Evolutionary conservation across 345 rosid species (phyloP), one percentile per base, ranked within the genome.

Genomic region (Salix dunnii): DNA sequence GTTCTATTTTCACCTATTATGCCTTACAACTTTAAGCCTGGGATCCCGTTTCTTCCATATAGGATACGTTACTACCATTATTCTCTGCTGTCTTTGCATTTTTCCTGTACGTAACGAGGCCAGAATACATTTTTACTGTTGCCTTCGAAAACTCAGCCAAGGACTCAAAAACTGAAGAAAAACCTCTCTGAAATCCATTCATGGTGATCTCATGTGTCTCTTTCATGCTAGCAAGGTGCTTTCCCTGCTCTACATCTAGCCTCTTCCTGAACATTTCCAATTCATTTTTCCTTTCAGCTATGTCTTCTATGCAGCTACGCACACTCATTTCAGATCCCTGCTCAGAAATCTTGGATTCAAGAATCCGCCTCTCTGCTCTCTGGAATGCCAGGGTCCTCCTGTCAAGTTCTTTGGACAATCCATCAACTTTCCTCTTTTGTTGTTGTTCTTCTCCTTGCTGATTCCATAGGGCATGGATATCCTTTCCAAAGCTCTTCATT

Each of bases 401-500:
- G 8, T 83, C 85, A 31, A 74, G 79, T 63, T 85, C 82, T 62
- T 79, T 82, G 17, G 77, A 72, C 8, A 87, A 72, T n/a, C 65
- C 74, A 63, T 84, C 84, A 14, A 82, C 82, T 49, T 87, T 85
- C 70, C 87, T 84, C 85, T 82, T 85, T 35, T 77, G 87, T 6
- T 87, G 78, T 33, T 80, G 83, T 77, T 87, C 88, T 36, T 82
- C 77, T 21, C 88, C 83, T 58, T 87, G 88, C 61, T 85, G 87
- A 73, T 48, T 66, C 84, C 79, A 80, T 61, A 87, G 16, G 1
- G 73, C 68, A 21, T 48, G 82, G 65, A 87, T 73, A 23, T 82
- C 80, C 72, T 79, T 82, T 2, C 63, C 67, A 28, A 84, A 75
- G 77, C 75, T 67, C 70, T 82, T 82, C 76, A 85, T 73, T 18